These are phyloP conservation scores for Trichoderma gracile DNA, from an alignment of 2,329 filamentous ascomycete species.

Conservation along the genomic window DNA sequence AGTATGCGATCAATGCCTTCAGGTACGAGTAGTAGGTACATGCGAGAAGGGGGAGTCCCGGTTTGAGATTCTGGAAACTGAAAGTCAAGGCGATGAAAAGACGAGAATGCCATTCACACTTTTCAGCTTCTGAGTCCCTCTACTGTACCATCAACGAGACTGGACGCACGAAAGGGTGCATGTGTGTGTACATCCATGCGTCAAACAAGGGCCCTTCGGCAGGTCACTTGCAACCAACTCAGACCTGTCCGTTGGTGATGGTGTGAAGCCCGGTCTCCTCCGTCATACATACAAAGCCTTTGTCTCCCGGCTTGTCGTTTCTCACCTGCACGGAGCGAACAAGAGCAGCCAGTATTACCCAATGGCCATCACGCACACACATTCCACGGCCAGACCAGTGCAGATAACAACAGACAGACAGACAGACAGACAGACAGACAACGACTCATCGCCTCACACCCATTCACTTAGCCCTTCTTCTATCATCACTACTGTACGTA, in stretches of 20 bases:
- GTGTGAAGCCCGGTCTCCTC: constrained; percentile 14
- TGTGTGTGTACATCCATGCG: background rate
- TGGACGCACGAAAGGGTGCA: background rate
- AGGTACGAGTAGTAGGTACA: no score
- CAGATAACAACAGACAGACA: constrained; percentile 9
- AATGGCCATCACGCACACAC: constrained; percentile 11
- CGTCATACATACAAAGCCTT: background rate
- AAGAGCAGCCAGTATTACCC: background rate
- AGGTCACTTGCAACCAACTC: constrained; percentile 1
- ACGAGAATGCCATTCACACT: background rate
- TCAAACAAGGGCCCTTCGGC: constrained; percentile 7
- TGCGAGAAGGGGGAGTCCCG: no score
- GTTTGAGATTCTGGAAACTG: no score
- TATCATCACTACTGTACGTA: no score
- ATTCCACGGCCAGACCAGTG: constrained; percentile 18
- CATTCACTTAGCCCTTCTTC: no score
- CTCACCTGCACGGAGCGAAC: background rate
- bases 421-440: background rate
- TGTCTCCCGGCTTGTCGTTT: no score
- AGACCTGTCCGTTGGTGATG: constrained; percentile 6
- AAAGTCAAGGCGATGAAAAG: background rate
- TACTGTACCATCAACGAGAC: constrained; percentile 20
- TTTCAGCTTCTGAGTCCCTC: constrained; percentile 6
- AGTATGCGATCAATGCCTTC: no score
- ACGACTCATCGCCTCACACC: no score